Base-by-base conservation (phyloP, 257 asterid genomes). In the Asclepias syriaca region DNA sequence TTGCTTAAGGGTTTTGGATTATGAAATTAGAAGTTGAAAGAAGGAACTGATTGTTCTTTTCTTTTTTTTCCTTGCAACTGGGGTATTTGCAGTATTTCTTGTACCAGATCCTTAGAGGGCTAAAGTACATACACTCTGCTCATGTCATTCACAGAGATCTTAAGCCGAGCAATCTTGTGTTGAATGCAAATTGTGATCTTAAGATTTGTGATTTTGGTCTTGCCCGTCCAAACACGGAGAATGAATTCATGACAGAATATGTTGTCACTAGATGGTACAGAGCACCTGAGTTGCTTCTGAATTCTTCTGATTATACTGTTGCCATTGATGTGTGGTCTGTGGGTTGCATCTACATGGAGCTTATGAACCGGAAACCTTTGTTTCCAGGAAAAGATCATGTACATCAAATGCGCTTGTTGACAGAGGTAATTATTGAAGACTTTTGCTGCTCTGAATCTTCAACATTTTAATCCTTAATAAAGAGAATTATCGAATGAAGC, bases 241-340 rank as follows among this genome's bases (percentile, higher is more conserved):
- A 86, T 40, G 98, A 90, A 58, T 82, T 79, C 86, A 95, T 95
- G 99, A 95, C 99, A 2, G 99, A 95, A 68, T 95, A 95, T 66
- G 99, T 95, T 24, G 99, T 95, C 65, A 95, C 99, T n/a, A 79
- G 99, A 72, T 92, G 99, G 99, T 95, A 95, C 80, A 85, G 99
- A 77, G 99, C 99, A 16, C 99, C 99, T 0, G 99, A 95, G 83
- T 77, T 95, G 75, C 76, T 95, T 72, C 76, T 95, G 68, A 90
- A 87, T 80, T 90, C 98, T 14, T 92, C 99, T 0, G 99, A 92
- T 37, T 95, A 92, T 75, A 90, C 88, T 13, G 87, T 91, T 40
- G 93, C 99, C 7, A 95, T 92, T 13, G 99, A 95, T 73, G 90
- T 95, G 0, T 95, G 99, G 99, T 95, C 99, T 0, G 99, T 95